Evolutionary conservation across 257 asterid genomes (phyloP).

Genomic region (Oldenlandia corymbosa): DNA sequence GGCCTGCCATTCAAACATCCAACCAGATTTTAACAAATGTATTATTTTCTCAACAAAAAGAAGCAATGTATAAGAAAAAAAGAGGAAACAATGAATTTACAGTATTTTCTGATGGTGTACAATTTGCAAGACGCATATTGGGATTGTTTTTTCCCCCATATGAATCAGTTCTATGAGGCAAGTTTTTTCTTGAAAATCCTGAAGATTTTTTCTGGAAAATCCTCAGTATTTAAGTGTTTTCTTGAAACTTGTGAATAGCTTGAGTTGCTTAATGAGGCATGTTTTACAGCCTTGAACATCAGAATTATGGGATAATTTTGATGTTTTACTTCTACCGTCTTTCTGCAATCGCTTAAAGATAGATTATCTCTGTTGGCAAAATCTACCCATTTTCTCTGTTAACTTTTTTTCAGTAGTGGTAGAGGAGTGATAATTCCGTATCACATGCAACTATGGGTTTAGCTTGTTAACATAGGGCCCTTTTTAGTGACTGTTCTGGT

Average conservation of each 20-base stretch:
- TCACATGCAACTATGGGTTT: conserved; percentile 7
- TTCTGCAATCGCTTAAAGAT: not conserved
- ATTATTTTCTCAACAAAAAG: too few species aligned
- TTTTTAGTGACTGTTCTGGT: too few species aligned
- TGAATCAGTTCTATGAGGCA: not conserved
- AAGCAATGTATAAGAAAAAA: too few species aligned
- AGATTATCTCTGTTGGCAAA: not conserved
- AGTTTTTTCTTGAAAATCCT: too few species aligned
- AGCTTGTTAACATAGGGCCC: not conserved
- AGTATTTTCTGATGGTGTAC: not conserved
- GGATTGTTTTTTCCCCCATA: not conserved
- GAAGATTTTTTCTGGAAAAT: not conserved
- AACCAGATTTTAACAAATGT: not conserved
- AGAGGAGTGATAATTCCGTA: too few species aligned
- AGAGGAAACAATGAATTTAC: not conserved
- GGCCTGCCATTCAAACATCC: not conserved
- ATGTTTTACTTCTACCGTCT: not conserved
- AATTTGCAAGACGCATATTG: not conserved
- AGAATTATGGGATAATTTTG: not conserved
- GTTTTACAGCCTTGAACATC: not conserved
- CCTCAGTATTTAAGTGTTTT: not conserved
- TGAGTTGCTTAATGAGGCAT: not conserved
- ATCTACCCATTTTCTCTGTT: not conserved
- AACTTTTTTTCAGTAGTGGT: not conserved
- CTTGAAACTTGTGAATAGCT: too few species aligned